Evolutionary conservation across 2,329 filamentous ascomycete genomes (phyloP), one percentile per base, ranked within the genome.

Genomic region (Diaporthe capsici): DNA sequence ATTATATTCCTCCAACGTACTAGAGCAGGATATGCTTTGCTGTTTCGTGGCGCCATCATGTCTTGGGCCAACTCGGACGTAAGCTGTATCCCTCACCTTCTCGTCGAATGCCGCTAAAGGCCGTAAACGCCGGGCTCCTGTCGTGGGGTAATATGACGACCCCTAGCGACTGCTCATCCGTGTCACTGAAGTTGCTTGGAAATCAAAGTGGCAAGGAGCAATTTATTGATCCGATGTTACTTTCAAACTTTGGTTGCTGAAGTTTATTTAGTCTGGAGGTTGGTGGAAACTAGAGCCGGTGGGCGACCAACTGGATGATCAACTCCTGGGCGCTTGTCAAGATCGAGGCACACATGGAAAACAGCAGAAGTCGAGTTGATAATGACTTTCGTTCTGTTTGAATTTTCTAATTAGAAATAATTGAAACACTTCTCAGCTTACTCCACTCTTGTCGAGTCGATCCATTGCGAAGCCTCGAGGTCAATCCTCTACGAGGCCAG

Each of bases 71-170:
- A 70, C n/a, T 70, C 49, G 49, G 65, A 70, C 39, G 37, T 49
- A 47, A 47, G 49, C 53, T 25, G 22, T 70, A 13, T 42, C 39
- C 25, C 31, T 60, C 42, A 22, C 4, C 15, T 25, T 42, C 22
- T 15, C 25, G 53, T 25, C 12, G 65, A 74, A 47, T 15, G n/a
- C 65, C 44, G 57, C 22, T 49, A 55, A 71, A 75, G n/a, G 15
- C 73, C 65, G 73, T 71, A 75, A 75, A 71, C 44, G 15, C 73
- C 73, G 73, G 34, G 3, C 9, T 55, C 12, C 5, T 53, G 31
- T 42, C n/a, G 28, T 28, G 65, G 49, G 49, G 15, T 28, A 42
- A 4, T 28, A 17, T 55, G 49, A 55, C 34, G 4, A 4, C n/a
- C n/a, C 34, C 49, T 13, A n/a, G n/a, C n/a, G n/a, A 70, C 65